Conservation (phyloP, 2,329 filamentous ascomycete species). For the Calonectria montana region DNA sequence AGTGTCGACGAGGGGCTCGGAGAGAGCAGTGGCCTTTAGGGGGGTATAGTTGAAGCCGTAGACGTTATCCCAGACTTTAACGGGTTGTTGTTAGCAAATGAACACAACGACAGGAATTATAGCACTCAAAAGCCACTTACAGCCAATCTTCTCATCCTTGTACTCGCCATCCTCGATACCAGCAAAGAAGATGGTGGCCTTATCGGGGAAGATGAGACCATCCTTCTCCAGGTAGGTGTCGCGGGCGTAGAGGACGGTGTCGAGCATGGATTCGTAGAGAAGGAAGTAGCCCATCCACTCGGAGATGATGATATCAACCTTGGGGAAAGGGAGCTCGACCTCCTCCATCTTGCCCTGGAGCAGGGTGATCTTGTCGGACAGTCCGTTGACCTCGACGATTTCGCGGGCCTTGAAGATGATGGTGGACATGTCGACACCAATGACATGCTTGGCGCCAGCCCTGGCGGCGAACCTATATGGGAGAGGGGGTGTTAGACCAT, state of each 20-base stretch:
- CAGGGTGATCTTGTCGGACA: slow-evolving; percentile 95
- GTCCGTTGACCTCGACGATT: slow-evolving; percentile 92
- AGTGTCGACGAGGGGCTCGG: slow-evolving; percentile 96
- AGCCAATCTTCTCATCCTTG: slow-evolving; percentile 99
- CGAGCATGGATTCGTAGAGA: slow-evolving; percentile 98
- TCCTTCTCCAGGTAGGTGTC: slow-evolving; percentile 90
- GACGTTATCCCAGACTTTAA: slow-evolving; percentile 96
- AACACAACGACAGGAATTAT: background rate
- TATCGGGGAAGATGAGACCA: slow-evolving; percentile 97
- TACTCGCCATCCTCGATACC: slow-evolving; percentile 99
- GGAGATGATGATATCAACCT: slow-evolving; percentile 99
- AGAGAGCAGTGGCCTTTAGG: slow-evolving; percentile 91
- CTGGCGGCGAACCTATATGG: slow-evolving; percentile 88
- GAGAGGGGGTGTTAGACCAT: slow-evolving; percentile 19
- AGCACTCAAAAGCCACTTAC: slow-evolving; percentile 67
- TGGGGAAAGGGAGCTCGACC: slow-evolving; percentile 89
- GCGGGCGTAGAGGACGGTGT: slow-evolving; percentile 96
- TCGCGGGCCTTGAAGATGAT: slow-evolving; percentile 99
- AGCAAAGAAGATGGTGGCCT: slow-evolving; percentile 96
- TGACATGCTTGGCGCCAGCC: slow-evolving; percentile 97
- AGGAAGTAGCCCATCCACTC: slow-evolving; percentile 99
- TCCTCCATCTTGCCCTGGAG: slow-evolving; percentile 99
- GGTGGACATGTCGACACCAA: slow-evolving; percentile 99
- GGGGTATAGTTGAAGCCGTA: slow-evolving; percentile 98
- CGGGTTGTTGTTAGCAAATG: slow-evolving; percentile 7